phyloP scores from a whole-genome alignment of 2,329 filamentous ascomycete species.

The Aspergillus versicolor region DNA sequence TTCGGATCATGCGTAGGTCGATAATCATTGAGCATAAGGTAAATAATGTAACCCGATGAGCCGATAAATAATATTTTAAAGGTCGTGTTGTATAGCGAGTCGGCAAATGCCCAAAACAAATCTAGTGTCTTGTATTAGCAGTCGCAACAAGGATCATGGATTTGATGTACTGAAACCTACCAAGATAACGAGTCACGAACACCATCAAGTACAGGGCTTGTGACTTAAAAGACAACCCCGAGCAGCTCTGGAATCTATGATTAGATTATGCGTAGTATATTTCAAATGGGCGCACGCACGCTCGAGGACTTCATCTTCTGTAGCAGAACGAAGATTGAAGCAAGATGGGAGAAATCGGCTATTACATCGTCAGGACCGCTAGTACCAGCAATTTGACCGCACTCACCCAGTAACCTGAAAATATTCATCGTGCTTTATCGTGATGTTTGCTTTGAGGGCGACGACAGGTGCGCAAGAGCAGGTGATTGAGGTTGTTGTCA shows the following conservation, averaged over 20 bases:
- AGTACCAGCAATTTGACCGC: background rate
- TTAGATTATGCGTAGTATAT: constrained; percentile 7
- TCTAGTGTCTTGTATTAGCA: constrained; percentile 52
- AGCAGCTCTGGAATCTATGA: constrained; percentile 68
- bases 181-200: constrained; percentile 89
- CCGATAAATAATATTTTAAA: constrained; percentile 96
- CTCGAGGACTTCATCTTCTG: constrained; percentile 95
- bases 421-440: constrained; percentile 61
- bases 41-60: constrained; percentile 89
- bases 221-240: constrained; percentile 98
- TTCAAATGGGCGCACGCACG: constrained; percentile 53
- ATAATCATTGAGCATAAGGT: constrained; percentile 96
- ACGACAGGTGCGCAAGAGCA: background rate
- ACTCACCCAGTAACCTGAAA: constrained; percentile 65
- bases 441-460: background rate
- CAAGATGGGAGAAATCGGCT: constrained; percentile 95
- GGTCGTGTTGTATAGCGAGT: constrained; percentile 84
- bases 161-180: constrained; percentile 46
- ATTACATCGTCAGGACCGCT: constrained; percentile 18
- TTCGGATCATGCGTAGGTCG: constrained; percentile 97
- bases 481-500: background rate
- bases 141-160: background rate
- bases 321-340: constrained; percentile 89
- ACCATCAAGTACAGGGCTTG: constrained; percentile 93
- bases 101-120: constrained; percentile 78